Evolutionary conservation across 495 filamentous ascomycete genomes (phyloP), one percentile per base, ranked within the genome.

Genomic region (Penicillium cosmopolitanum): DNA sequence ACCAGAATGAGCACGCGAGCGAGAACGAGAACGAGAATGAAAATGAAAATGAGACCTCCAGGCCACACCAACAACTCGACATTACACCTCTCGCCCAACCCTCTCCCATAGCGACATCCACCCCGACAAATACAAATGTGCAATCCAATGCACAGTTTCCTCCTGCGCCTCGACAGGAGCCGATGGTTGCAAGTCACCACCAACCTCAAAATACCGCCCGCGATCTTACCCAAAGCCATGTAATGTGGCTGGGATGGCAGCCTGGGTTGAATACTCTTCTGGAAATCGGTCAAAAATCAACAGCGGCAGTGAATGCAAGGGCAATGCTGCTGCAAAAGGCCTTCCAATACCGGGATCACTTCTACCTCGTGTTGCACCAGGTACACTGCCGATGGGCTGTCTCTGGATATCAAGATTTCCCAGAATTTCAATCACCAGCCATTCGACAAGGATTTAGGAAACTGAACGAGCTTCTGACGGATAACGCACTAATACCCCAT

Each of bases 311-410:
- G 28, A 16, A 9, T 44, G 82, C 85, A n/a, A 75, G 89, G 48
- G 66, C 86, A 25, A 61, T 72, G 42, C 75, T 90, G 1, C 64
- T 93, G 5, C 57, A 50, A 4, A 73, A 86, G n/a, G 88, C 89
- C 0, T 88, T 84, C 62, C 9, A 51, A 3, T 47, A 70, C 0
- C 68, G 78, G 10, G 90, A 93, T 61, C 54, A 74, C 25, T 82
- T 89, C 64, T 93, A 88, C 64, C 47, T 92, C 51, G 77, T 77
- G 11, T 66, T 91, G 5, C 90, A 93, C 71, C 89, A 91, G 59
- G 55, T 90, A 2, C 91, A 84, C 66, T 89, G 85, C 66, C 63
- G 82, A 13, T 12, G 18, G 28, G 82, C 79, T 33, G 42, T 16
- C 42, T 16, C 16, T 13, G 11, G 36, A 13, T 12, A 38, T 31